phyloP scores from a whole-genome alignment of 805 yeast genomes.

The Candida khao-thaluensis region DNA sequence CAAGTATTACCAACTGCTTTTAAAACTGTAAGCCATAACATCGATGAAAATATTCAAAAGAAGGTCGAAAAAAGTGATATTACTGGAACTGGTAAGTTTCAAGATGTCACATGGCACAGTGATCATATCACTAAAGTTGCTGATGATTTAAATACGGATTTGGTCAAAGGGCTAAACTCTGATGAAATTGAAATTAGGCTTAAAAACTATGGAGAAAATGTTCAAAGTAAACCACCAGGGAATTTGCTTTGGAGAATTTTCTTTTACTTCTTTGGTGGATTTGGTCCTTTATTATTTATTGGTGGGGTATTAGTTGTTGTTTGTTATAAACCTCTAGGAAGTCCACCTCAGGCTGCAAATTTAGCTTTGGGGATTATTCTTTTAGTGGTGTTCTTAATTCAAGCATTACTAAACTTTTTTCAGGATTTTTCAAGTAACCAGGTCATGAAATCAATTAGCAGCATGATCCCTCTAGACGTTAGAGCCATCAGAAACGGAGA shows the following conservation, averaged over 20 bases:
- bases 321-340: conserved; percentile 48
- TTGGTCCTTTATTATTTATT: conserved; percentile 41
- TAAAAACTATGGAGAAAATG: conserved; percentile 32
- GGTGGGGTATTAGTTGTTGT: conserved; percentile 44
- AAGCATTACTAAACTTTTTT: conserved; percentile 44
- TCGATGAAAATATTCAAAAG: conserved; percentile 22
- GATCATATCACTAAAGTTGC: conserved; percentile 25
- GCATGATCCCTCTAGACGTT: conserved; percentile 41
- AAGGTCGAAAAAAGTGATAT: conserved; percentile 4
- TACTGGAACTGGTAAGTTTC: conserved; percentile 21
- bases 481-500: conserved; percentile 37
- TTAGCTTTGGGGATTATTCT: conserved; percentile 43
- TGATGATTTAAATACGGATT: conserved; percentile 19
- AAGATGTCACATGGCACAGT: conserved; percentile 29
- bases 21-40: conserved; percentile 37
- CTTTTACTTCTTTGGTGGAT: conserved; percentile 48
- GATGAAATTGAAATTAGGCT: conserved; percentile 14
- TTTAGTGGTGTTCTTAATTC: conserved; percentile 39
- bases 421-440: conserved; percentile 49
- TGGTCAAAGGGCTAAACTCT: conserved; percentile 22
- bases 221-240: conserved; percentile 38
- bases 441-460: conserved; percentile 48
- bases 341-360: conserved; percentile 46
- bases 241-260: conserved; percentile 32
- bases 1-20: conserved; percentile 35